Base-by-base conservation (phyloP, 768 basidiomycete genomes). In the Myochromella boudieri region DNA sequence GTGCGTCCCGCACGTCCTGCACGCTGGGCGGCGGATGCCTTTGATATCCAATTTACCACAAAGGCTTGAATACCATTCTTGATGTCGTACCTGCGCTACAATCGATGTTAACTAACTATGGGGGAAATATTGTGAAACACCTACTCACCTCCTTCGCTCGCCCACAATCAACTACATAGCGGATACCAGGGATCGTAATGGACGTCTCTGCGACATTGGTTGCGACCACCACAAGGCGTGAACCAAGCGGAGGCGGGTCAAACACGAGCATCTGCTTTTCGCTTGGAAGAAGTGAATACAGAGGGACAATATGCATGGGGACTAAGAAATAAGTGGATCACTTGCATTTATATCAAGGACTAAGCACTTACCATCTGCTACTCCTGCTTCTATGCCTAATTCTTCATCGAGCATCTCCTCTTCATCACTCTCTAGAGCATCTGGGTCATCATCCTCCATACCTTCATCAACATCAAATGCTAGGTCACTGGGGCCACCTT, bases 121-220 rank as follows among this genome's bases (percentile, higher is more conserved):
- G 10, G 9, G 22, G 27, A 14, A 37, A 26, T 44, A 6, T 14
- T 6, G 14, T 34, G 26, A 10, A 38, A 14, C 29, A 43, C 22
- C 18, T 24, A 43, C 60, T 29, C 55, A 90, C 91, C 76, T 98
- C 93, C 68, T 99, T 98, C 4, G 90, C 92, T 54, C 95, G 79
- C 4, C 95, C 95, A 58, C 88, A 88, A 62, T 99, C 95, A 22
- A 99, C 83, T n/a, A 99, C 95, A 66, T 99, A 99, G 12, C 91
- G 87, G 57, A 99, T 95, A 5, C 90, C 91, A 20, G 95, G 95
- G 49, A 99, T 99, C 0, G 95, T 98, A 25, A 98, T 72, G 6
- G 95, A 97, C 0, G 95, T 98, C 64, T 98, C 95, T 1, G 95
- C 95, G 21, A 97, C 87, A 62, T 98, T 97, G 1, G 95, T 98